Evolutionary conservation across 2,329 filamentous ascomycete species (phyloP).

Genomic region (Xylariaceae sp.): DNA sequence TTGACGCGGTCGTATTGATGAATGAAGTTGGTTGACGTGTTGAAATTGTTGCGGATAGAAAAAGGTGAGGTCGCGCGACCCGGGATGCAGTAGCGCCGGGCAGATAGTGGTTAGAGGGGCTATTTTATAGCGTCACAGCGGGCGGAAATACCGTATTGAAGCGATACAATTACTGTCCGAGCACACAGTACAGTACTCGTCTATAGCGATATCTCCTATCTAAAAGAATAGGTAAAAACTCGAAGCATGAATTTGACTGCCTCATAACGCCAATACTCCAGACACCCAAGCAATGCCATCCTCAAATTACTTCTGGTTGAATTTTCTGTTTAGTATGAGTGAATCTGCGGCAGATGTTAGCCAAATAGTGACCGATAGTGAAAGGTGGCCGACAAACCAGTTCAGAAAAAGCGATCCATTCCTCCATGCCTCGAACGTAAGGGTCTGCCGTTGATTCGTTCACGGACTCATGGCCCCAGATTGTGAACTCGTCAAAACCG

Average conservation of each 20-base stretch:
- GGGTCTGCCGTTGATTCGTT: constrained; percentile 59
- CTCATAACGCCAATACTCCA: background rate
- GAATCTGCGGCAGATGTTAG: constrained; percentile 30
- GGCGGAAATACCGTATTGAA: background rate
- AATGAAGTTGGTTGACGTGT: constrained; percentile 26
- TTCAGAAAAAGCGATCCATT: constrained; percentile 73
- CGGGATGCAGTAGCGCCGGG: background rate
- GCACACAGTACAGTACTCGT: background rate
- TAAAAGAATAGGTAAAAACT: background rate
- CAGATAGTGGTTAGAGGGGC: background rate
- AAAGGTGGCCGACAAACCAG: constrained; percentile 40
- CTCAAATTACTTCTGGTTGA: background rate
- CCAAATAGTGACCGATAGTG: background rate
- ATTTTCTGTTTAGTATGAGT: constrained; percentile 33
- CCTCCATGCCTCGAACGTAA: constrained; percentile 68
- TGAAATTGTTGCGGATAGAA: background rate
- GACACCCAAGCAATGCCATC: background rate
- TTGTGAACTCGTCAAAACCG: constrained; percentile 66
- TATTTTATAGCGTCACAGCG: background rate
- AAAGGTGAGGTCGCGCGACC: background rate
- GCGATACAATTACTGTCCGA: too few relatives aligned
- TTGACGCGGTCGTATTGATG: constrained; percentile 33
- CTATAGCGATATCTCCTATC: background rate
- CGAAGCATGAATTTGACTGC: background rate
- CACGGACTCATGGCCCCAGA: constrained; percentile 77